Evolutionary conservation across 2,329 filamentous ascomycete species (phyloP).

Genomic region (Ascochyta koolunga): DNA sequence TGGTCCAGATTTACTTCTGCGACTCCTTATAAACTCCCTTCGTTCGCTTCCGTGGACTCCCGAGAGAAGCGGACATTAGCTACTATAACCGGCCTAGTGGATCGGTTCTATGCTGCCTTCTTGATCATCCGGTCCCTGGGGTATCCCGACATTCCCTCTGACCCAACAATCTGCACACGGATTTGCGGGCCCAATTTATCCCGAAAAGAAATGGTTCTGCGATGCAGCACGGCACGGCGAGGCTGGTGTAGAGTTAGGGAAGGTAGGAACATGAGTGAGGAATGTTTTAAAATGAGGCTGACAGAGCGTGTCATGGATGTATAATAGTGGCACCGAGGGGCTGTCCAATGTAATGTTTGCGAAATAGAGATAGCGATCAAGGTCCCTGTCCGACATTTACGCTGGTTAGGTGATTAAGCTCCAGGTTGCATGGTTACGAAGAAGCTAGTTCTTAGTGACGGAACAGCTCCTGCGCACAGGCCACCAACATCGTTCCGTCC

Average conservation of each 20-base stretch:
- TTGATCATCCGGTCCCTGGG: not conserved
- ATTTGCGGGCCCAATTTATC: too few species aligned
- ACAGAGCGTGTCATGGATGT: not conserved
- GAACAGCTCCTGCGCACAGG: not conserved
- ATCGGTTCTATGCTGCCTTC: not conserved
- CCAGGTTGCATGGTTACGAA: not conserved
- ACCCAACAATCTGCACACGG: too few species aligned
- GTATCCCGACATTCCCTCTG: too few species aligned
- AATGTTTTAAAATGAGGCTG: not conserved
- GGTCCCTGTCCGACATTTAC: too few species aligned
- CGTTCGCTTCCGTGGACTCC: not conserved
- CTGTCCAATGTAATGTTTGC: not conserved
- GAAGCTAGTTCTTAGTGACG: too few species aligned
- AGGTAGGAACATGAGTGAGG: not conserved
- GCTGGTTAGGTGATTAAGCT: not conserved
- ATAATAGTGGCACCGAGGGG: not conserved
- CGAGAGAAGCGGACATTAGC: conserved; percentile 4
- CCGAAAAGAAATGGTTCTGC: too few species aligned
- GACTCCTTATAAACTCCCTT: not conserved
- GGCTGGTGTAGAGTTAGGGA: not conserved
- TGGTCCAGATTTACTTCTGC: not conserved
- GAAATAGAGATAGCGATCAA: too few species aligned
- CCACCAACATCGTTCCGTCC: not conserved
- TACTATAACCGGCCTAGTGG: conserved; percentile 1
- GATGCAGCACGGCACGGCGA: not conserved